Base-by-base conservation (phyloP, 2,329 filamentous ascomycete species). In the Colletotrichum sp. region DNA sequence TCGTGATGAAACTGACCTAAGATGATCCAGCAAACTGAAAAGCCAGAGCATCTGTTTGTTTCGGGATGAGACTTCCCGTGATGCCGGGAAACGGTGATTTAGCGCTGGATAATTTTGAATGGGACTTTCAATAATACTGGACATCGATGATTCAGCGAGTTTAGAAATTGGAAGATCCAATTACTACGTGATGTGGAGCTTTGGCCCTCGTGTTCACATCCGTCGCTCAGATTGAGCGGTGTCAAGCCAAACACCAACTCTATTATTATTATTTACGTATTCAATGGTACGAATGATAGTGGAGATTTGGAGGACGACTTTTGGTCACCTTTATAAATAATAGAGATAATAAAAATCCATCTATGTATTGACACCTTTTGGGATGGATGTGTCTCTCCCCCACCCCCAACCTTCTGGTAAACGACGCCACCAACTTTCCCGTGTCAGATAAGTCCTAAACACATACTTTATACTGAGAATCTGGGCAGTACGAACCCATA, bases 101-200 rank as follows among this genome's bases (percentile, higher is more conserved):
- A 18, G 36, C 16, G 1, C 36, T 43, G 1, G 0, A 5, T 43
- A 43, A 18, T 18, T 1, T 18, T 18, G 7, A 43, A 4, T n/a
- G 1, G 8, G 8, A 0, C 16, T 5, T 43, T 10, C 1, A 43
- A 43, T 43, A 3, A 43, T 43, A 9, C 8, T 1, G 1, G 16
- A 38, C 1, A 38, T 38, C 2, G 1, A 38, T 18, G 2, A 38
- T 3, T 43, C 1, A 43, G 36, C 36, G 16, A 43, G 36, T 8
- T 10, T 0, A 43, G 16, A 43, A 43, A 3, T 43, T 1, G 8
- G 36, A 43, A 43, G 36, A n/a, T 18, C 36, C 0, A 43, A 1
- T 18, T n/a, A 18, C 36, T 1, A 18, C 36, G 36, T 43, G 16
- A 18, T n/a, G n/a, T n/a, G n/a, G n/a, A n/a, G n/a, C n/a, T n/a